Evolutionary conservation across 2,329 filamentous ascomycete genomes (phyloP).

Genomic region (Paracamarosporium sp.): DNA sequence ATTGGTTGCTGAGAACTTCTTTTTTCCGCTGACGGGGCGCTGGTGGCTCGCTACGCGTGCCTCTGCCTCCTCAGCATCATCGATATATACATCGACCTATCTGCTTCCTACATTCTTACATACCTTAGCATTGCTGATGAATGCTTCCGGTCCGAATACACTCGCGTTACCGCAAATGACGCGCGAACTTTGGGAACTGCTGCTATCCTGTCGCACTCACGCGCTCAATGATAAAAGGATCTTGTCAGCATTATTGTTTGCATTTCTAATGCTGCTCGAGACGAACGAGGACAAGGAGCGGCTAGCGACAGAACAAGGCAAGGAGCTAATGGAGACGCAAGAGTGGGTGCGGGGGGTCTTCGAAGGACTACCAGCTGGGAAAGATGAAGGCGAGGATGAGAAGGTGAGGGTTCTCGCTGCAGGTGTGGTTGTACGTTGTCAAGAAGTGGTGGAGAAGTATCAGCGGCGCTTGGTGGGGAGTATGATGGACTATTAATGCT

Average conservation of each 20-base stretch:
- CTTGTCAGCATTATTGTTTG: slow-evolving; percentile 77
- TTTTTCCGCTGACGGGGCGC: slow-evolving; percentile 82
- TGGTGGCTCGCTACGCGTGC: slow-evolving; percentile 72
- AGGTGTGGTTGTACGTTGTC: slow-evolving; percentile 76
- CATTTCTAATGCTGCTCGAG: slow-evolving; percentile 80
- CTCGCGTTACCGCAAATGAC: slow-evolving; percentile 81
- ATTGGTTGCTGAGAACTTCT: slow-evolving; percentile 78
- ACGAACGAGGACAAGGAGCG: slow-evolving; percentile 76
- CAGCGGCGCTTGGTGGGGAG: slow-evolving; percentile 79
- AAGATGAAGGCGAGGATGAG: slow-evolving; percentile 69
- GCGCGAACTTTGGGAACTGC: slow-evolving; percentile 80
- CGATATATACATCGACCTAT: slow-evolving; percentile 75
- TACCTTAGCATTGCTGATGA: slow-evolving; percentile 81
- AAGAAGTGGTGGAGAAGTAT: slow-evolving; percentile 83
- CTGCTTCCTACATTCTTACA: slow-evolving; percentile 83
- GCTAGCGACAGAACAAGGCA: slow-evolving; percentile 75
- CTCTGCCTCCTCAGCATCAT: slow-evolving; percentile 34
- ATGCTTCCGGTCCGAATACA: slow-evolving; percentile 82
- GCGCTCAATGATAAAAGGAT: slow-evolving; percentile 64
- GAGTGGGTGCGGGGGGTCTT: slow-evolving; percentile 86
- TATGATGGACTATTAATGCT: slow-evolving; percentile 51
- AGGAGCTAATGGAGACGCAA: slow-evolving; percentile 82
- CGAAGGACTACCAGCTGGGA: slow-evolving; percentile 54
- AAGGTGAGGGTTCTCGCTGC: slow-evolving; percentile 80
- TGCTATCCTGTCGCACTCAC: slow-evolving; percentile 69